Percentiles rank a stretch among this genome's conserved stretches.
These are phyloP conservation scores for Aspergillus proliferans DNA, from an alignment of 2,329 filamentous ascomycete genomes.

Conservation along the genomic window DNA sequence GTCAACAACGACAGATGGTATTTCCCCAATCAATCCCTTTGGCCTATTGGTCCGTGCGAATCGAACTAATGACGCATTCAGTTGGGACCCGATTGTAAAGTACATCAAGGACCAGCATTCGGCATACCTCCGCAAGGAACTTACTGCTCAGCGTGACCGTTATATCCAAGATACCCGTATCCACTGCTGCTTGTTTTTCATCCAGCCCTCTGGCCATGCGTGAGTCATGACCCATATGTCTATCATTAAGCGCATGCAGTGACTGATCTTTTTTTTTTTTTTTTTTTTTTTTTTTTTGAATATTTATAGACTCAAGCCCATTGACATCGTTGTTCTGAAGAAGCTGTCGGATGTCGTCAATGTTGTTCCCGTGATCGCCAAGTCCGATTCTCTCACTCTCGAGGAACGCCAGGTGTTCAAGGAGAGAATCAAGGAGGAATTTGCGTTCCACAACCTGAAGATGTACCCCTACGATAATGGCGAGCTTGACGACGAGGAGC, in stretches of 20 bases:
- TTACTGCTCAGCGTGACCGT: conserved; percentile 95
- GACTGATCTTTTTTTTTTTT: neutral
- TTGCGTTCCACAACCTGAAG: conserved; percentile 98
- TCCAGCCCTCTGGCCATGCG: conserved; percentile 95
- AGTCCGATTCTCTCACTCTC: conserved; percentile 90
- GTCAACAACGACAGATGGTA: conserved; percentile 98
- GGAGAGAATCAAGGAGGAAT: conserved; percentile 99
- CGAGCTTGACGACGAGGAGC: conserved; percentile 96
- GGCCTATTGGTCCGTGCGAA: neutral
- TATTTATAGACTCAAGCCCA: conserved; percentile 69
- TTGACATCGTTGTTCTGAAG: conserved; percentile 99
- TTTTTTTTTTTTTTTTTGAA: neutral
- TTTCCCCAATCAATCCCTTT: conserved; percentile 4
- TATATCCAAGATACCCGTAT: conserved; percentile 99
- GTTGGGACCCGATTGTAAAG: conserved; percentile 99
- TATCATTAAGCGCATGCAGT: neutral
- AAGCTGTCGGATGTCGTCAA: conserved; percentile 99
- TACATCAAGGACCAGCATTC: conserved; percentile 99
- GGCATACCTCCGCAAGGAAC: conserved; percentile 97
- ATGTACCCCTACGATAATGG: conserved; percentile 99
- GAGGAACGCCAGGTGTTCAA: conserved; percentile 97
- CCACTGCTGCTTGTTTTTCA: conserved; percentile 99
- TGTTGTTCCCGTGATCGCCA: conserved; percentile 96
- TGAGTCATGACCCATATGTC: conserved; percentile 23
- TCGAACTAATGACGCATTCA: conserved; percentile 22